These are phyloP conservation scores for Pythium phragmiticola DNA, from an alignment of 352 stramenopile species.

Conservation along the genomic window DNA sequence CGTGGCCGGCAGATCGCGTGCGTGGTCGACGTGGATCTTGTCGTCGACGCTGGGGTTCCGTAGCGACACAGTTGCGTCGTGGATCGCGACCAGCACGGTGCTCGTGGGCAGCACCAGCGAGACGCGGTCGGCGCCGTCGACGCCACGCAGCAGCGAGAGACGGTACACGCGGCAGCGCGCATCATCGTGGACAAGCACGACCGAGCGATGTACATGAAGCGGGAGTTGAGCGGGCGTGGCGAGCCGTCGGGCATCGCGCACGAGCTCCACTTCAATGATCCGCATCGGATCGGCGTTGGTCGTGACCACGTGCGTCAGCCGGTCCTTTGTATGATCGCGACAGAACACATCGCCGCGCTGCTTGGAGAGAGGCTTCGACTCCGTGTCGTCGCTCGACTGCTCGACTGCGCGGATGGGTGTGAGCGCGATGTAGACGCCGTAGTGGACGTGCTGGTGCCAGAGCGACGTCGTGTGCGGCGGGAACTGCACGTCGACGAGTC, in stretches of 20 bases:
- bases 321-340: slow-evolving; percentile 39
- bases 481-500: slow-evolving; percentile 28
- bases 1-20: neutral
- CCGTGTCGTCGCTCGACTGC: slow-evolving; percentile 10
- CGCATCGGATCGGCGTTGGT: slow-evolving; percentile 34
- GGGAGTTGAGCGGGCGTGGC: slow-evolving; percentile 14
- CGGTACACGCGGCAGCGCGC: slow-evolving; percentile 47
- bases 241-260: slow-evolving; percentile 37
- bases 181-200: slow-evolving; percentile 35
- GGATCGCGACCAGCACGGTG: slow-evolving; percentile 34
- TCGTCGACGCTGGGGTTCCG: slow-evolving; percentile 5
- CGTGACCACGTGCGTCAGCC: slow-evolving; percentile 39
- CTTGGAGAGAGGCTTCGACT: slow-evolving; percentile 16
- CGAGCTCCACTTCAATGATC: slow-evolving; percentile 54
- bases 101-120: slow-evolving; percentile 30
- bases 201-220: neutral
- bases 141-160: slow-evolving; percentile 28
- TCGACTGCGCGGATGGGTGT: slow-evolving; percentile 20
- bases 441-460: slow-evolving; percentile 32
- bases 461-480: slow-evolving; percentile 24
- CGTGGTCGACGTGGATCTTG: slow-evolving; percentile 11
- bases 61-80: slow-evolving; percentile 1
- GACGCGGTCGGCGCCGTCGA: slow-evolving; percentile 28
- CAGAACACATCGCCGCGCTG: slow-evolving; percentile 27
- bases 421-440: slow-evolving; percentile 30